Evolutionary conservation across 2,329 filamentous ascomycete species (phyloP), one percentile per base, ranked within the genome.

Genomic region (Elsinoe australis): DNA sequence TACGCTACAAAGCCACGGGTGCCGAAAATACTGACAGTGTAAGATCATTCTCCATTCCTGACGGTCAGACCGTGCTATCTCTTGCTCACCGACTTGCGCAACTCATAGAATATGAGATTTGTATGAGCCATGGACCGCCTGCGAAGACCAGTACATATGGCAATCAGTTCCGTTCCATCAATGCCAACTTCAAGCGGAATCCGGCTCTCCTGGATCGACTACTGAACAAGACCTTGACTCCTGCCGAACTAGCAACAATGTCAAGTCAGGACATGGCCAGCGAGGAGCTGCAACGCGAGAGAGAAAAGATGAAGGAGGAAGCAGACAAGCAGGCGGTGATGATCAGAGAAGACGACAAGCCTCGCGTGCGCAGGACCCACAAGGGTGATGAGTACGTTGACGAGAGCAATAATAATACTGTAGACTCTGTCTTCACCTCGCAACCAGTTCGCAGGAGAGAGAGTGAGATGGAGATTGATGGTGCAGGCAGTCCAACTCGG

Each of bases 301-400:
- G 79, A 18, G 84, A 84, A 12, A 79, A 82, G 57, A 81, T 90
- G 74, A 84, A 85, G 64, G 84, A 85, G 44, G 77, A 80, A 52
- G 80, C 81, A 0, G 86, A 92, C 60, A 86, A 88, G 58, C 85
- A 90, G 63, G 85, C 90, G 36, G 89, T 92, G 38, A 76, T 94
- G 26, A 81, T 90, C 51, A 67, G 71, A 10, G 79, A 85, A 15
- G 80, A 85, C 14, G 75, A 79, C 41, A 87, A 79, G 1, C 85
- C 89, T 3, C 80, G 88, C 2, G 82, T 95, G 49, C 79, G 88
- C 58, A 81, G 86, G 56, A 95, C 90, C 2, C 90, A 96, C 70
- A 96, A 96, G 65, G 92, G 92, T 9, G 89, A 95, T 51, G 92
- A 96, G 62, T 66, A 95, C 12, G 76, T 96, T 12, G 88, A 90